Evolutionary conservation across 495 filamentous ascomycete species (phyloP).

Genomic region (Penicillium argentinense): DNA sequence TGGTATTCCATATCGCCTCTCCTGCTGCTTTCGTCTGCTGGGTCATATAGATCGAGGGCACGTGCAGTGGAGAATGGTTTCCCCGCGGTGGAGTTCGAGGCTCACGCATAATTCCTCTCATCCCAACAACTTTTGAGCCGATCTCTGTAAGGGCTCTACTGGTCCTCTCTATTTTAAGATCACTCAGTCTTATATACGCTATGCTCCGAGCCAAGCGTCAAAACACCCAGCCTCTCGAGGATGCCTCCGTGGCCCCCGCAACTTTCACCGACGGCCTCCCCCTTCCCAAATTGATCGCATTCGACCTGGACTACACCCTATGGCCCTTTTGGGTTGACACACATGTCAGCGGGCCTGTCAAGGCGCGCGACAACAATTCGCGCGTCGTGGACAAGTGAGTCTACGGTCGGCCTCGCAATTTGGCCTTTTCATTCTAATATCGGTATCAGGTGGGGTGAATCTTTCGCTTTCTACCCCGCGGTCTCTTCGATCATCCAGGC

Average conservation of each 20-base stretch:
- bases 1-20: too few relatives aligned
- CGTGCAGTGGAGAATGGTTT: too few relatives aligned
- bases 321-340: conserved; percentile 99
- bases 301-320: conserved; percentile 96
- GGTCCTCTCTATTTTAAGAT: neutral
- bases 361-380: conserved; percentile 57
- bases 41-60: too few relatives aligned
- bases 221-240: conserved; percentile 39
- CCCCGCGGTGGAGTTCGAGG: too few relatives aligned
- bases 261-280: conserved; percentile 77
- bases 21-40: too few relatives aligned
- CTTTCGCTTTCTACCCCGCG: conserved; percentile 78
- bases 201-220: conserved; percentile 42
- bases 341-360: conserved; percentile 80
- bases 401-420: neutral
- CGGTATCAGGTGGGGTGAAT: conserved; percentile 61
- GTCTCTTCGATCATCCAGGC: conserved; percentile 70
- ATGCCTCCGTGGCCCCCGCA: conserved; percentile 45
- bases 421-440: conserved; percentile 6
- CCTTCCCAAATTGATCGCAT: conserved; percentile 81
- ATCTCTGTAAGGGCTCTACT: neutral
- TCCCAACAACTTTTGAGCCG: neutral
- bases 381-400: conserved; percentile 49
- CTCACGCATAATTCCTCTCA: too few relatives aligned
- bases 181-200: neutral